A percentile compares a stretch with the other conserved stretches of the same genome.
phyloP scores from a whole-genome alignment of 2,329 filamentous ascomycete genomes.

The Fusarium goolgardi region DNA sequence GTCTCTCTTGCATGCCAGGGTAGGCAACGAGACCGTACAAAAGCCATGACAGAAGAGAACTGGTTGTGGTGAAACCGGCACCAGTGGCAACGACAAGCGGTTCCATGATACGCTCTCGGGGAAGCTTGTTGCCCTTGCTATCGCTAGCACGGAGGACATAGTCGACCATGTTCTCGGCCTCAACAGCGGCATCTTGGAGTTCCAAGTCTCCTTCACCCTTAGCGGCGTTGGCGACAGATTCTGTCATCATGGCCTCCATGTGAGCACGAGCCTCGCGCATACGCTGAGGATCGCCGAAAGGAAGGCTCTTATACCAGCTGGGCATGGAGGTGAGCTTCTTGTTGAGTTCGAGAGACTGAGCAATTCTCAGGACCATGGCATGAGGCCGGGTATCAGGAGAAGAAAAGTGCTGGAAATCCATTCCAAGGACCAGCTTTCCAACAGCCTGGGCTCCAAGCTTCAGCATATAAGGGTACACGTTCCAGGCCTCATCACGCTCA shows the following conservation, averaged over 20 bases:
- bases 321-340: constrained; percentile 68
- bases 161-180: constrained; percentile 60
- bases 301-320: constrained; percentile 66
- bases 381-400: constrained; percentile 60
- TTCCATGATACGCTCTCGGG: constrained; percentile 49
- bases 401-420: constrained; percentile 60
- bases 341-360: constrained; percentile 64
- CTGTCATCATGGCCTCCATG: constrained; percentile 53
- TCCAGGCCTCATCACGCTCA: constrained; percentile 58
- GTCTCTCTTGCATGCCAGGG: constrained; percentile 64
- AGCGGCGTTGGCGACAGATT: constrained; percentile 54
- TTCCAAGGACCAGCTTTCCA: constrained; percentile 58
- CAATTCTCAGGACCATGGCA: constrained; percentile 63
- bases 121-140: constrained; percentile 65
- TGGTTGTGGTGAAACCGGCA: constrained; percentile 71
- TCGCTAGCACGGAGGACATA: constrained; percentile 66
- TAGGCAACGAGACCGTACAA: constrained; percentile 66
- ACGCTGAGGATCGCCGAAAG: constrained; percentile 66
- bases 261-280: constrained; percentile 52
- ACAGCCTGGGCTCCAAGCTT: constrained; percentile 61
- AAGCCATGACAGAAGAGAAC: constrained; percentile 68
- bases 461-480: constrained; percentile 63
- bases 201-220: constrained; percentile 54
- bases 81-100: constrained; percentile 63
- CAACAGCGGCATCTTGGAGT: constrained; percentile 61